These are phyloP conservation scores for Aspergillus vadensis DNA, from an alignment of 2,329 filamentous ascomycete genomes.

Conservation along the genomic window DNA sequence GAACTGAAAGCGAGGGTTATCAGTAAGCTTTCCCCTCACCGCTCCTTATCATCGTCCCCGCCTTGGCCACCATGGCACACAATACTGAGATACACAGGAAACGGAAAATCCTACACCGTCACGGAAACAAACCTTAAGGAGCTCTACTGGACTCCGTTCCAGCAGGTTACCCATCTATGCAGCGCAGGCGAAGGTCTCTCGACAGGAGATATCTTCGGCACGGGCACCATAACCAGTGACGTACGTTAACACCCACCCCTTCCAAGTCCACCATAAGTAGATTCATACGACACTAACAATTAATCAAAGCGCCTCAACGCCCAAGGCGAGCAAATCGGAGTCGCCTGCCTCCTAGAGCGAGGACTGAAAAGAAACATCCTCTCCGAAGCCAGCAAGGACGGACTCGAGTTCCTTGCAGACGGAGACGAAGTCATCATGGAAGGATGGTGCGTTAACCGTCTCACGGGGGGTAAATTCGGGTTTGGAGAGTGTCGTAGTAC, in stretches of 20 bases:
- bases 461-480: conserved; percentile 14
- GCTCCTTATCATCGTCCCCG: neutral
- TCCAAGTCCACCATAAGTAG: too few relatives aligned
- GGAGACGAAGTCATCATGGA: conserved; percentile 20
- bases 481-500: conserved; percentile 17
- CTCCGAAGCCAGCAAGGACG: neutral
- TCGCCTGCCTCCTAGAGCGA: conserved; percentile 20
- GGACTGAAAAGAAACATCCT: conserved; percentile 11
- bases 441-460: conserved; percentile 17
- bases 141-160: conserved; percentile 31
- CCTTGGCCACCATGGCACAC: neutral
- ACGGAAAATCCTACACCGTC: conserved; percentile 23
- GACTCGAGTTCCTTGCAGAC: conserved; percentile 15
- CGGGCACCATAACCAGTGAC: conserved; percentile 27
- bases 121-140: conserved; percentile 27
- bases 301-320: conserved; percentile 5
- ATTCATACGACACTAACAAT: too few relatives aligned
- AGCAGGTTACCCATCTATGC: conserved; percentile 26
- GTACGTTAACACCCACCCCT: conserved; percentile 11
- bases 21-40: conserved; percentile 1
- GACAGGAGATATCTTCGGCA: conserved; percentile 30
- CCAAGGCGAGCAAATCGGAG: conserved; percentile 15
- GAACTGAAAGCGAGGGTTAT: conserved; percentile 14
- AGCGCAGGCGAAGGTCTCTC: conserved; percentile 26
- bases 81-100: conserved; percentile 19